A percentile compares a stretch with the other conserved stretches of the same genome.
Evolutionary conservation across 768 basidiomycete species (phyloP).

Genomic region (Strobilomyces dryophilus): DNA sequence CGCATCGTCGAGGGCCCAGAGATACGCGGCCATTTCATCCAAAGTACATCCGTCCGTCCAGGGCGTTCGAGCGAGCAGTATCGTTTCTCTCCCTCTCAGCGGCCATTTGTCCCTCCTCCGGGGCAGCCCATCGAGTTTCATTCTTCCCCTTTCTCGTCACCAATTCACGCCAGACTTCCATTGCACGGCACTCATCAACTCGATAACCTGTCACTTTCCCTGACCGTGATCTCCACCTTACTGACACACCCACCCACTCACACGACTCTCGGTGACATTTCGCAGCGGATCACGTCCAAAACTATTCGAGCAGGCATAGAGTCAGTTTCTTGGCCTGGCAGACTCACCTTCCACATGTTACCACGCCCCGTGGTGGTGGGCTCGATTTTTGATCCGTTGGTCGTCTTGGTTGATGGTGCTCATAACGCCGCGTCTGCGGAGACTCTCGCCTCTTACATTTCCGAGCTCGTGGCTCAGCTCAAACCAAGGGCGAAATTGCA

Average conservation of each 20-base stretch:
- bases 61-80: constrained; percentile 33
- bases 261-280: constrained; percentile 9
- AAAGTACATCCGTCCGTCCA: constrained; percentile 31
- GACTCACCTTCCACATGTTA: constrained; percentile 65
- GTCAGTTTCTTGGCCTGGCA: constrained; percentile 70
- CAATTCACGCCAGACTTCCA: constrained; percentile 51
- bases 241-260: constrained; percentile 37
- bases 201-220: constrained; percentile 72
- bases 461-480: constrained; percentile 31
- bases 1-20: constrained; percentile 35
- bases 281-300: constrained; percentile 40
- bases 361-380: constrained; percentile 18
- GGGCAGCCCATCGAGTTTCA: constrained; percentile 40
- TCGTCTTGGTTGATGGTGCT: constrained; percentile 84
- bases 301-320: constrained; percentile 56
- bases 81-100: constrained; percentile 30
- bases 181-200: constrained; percentile 83
- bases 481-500: constrained; percentile 26
- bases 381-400: constrained; percentile 22
- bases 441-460: constrained; percentile 59
- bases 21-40: constrained; percentile 40
- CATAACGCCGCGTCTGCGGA: constrained; percentile 82
- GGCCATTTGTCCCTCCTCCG: constrained; percentile 32
- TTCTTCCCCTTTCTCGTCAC: constrained; percentile 41
- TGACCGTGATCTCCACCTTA: constrained; percentile 57